Base-by-base conservation (phyloP, 441 rosid species). In the Lagerstroemia fauriei region DNA sequence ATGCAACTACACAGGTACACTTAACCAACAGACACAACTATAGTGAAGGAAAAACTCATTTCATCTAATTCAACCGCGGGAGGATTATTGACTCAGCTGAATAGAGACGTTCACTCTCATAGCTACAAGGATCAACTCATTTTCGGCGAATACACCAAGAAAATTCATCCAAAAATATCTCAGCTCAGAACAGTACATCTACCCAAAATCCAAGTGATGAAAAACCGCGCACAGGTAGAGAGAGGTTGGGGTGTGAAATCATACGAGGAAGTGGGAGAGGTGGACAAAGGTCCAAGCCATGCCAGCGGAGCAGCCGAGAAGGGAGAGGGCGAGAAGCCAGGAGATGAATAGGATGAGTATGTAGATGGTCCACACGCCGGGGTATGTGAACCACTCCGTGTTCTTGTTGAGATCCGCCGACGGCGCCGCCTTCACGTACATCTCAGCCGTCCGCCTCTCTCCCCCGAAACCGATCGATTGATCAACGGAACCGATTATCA, bases 301-400 rank as follows among this genome's bases (percentile, higher is more conserved):
- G 88, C 98, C 99, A 82, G 97, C 87, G 27, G 99, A 90, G 88
- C 94, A 92, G 76, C 89, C 88, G 48, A 93, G 88, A 86, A 95
- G 78, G 81, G 97, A 93, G 78, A 96, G 89, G 66, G 93, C 93
- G 69, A 90, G 75, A 77, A 96, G 90, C 99, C 98, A 93, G 1
- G 94, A 90, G 71, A 91, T 85, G 92, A 92, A 96, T 72, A 96
- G 88, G 61, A 93, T 93, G 76, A 91, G 89, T 27, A 93, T 91
- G 84, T 95, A 94, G 9, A 90, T 89, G 25, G 97, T 93, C 98
- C 99, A 95, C 0, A 96, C 98, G 0, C 98, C 98, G 1, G 99
- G 98, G 73, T 93, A 95, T 78, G 97, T 93, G 95, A 96, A 96
- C 99, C 98, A 93, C 87, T 95, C 98, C 46, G 98, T 96, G 89